Evolutionary conservation across 306 rosid genomes (phyloP), one percentile per base, ranked within the genome.

Genomic region (Acacia melanoxylon): DNA sequence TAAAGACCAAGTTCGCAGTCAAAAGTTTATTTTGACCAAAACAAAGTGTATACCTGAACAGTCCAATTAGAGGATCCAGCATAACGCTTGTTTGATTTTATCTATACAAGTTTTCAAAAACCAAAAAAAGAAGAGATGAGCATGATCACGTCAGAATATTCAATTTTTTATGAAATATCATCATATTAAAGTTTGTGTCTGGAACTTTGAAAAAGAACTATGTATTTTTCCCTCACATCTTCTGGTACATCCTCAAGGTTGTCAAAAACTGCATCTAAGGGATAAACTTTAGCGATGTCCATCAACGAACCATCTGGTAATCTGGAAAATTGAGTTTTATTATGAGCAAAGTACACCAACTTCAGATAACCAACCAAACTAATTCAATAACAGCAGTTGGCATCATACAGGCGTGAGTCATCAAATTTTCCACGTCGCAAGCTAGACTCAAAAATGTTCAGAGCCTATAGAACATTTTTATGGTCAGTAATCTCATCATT

Each of bases 391-490:
- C 84, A 78, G 68, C 19, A 54, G 24, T 83, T 61, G 84, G 51
- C 46, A 77, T 41, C 94, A 77, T 89, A 95, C 99, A 86, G 17
- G 65, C 99, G 93, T 65, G 99, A 95, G 58, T 86, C 96, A 11
- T 95, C 97, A 81, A 92, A 95, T 87, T 95, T 95, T 69, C 99
- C 99, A 67, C 98, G 94, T 76, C 98, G 87, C 51, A 95, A 82
- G 90, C 98, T 92, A 78, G 99, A 91, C 90, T 95, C 94, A 76
- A 95, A 95, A 80, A 95, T 95, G 86, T 95, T 95, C 91, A 95
- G 74, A 16, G 90, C 98, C 99, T 95, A 37, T 80, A 87, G 52
- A 69, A 81, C 69, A 46, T 78, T 70, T 76, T 45, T 68, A 24
- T 14, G 10, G 65, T 88, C 76, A 86, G 80, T 77, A 85, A 75